Evolutionary conservation across 2,329 filamentous ascomycete species (phyloP).

Genomic region (Penicillium sp.): DNA sequence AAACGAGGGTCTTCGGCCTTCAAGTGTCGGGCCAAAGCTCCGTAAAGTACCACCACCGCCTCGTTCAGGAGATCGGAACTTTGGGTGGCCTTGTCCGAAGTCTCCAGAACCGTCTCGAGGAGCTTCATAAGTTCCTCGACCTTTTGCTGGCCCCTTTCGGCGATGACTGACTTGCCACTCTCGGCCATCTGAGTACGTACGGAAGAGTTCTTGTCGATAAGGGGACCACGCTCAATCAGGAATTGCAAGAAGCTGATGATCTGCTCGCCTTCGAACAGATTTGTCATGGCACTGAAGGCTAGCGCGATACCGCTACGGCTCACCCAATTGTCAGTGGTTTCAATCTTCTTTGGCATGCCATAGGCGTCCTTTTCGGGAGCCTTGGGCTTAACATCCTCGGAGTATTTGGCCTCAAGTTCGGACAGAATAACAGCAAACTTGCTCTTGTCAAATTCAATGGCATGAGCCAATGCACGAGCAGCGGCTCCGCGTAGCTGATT

Average conservation of each 20-base stretch:
- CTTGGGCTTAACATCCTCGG: constrained; percentile 77
- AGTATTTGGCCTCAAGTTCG: constrained; percentile 70
- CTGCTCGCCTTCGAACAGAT: constrained; percentile 66
- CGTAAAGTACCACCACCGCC: constrained; percentile 96
- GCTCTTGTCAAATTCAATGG: constrained; percentile 62
- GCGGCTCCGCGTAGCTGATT: constrained; percentile 80
- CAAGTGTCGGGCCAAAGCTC: constrained; percentile 86
- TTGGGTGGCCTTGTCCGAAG: constrained; percentile 77
- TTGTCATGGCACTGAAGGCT: constrained; percentile 79
- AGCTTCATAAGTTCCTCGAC: constrained; percentile 90
- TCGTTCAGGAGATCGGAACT: constrained; percentile 90
- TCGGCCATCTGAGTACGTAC: constrained; percentile 92
- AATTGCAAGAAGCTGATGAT: constrained; percentile 81
- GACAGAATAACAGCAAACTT: constrained; percentile 65
- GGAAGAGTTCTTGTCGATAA: constrained; percentile 76
- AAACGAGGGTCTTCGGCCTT: constrained; percentile 82
- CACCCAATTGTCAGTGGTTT: constrained; percentile 89
- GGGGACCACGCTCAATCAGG: constrained; percentile 78
- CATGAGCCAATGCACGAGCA: constrained; percentile 77
- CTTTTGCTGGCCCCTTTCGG: constrained; percentile 75
- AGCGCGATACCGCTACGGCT: constrained; percentile 84
- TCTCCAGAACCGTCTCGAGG: constrained; percentile 85
- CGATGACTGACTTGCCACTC: constrained; percentile 78
- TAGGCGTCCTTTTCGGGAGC: constrained; percentile 86
- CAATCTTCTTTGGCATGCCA: constrained; percentile 89